Evolutionary conservation across 1,284 basidiomycete species (phyloP), one percentile per base, ranked within the genome.

Genomic region (Ceratobasidium sp.): DNA sequence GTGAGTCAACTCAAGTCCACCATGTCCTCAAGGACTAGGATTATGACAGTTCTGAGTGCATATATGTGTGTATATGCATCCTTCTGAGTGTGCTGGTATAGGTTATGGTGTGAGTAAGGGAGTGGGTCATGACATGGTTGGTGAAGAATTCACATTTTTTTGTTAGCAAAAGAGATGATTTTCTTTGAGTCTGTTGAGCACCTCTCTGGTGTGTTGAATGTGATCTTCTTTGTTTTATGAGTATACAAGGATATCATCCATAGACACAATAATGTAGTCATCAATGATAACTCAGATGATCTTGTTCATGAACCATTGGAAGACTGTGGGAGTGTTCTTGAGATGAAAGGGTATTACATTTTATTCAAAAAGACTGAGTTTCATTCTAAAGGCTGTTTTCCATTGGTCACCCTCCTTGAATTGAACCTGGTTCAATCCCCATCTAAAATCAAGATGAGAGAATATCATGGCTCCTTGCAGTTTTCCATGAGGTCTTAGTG

Each of bases 341-440:
- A 81, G 73, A 0, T 80, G 77, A 58, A 80, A 80, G 0, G 77
- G 78, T 77, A 82, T 78, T 30, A 82, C 78, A 1, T 73, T 62
- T 64, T 72, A 79, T 71, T 81, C 77, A 70, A 76, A 82, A 2
- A 75, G 62, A 16, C 80, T 79, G 14, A 76, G 76, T 21, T 74
- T 76, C 0, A 75, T 78, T 1, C 71, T n/a, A 70, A 80, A 80
- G 0, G 77, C 76, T 0, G 78, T 79, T 57, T 78, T 80, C 74
- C 74, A 75, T 56, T 76, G 75, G 44, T 76, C 71, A 0, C 75
- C 74, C 44, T 46, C 33, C n/a, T 14, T 29, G 0, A n/a, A n/a
- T n/a, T 75, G 69, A 0, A 79, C 25, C 0, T 74, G 75, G 66
- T 78, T 74, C 62, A 76, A 79, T 0, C 74, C 75, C 0, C 49